Evolutionary conservation across 2,329 filamentous ascomycete species (phyloP).

Genomic region (Colletotrichum phormii): DNA sequence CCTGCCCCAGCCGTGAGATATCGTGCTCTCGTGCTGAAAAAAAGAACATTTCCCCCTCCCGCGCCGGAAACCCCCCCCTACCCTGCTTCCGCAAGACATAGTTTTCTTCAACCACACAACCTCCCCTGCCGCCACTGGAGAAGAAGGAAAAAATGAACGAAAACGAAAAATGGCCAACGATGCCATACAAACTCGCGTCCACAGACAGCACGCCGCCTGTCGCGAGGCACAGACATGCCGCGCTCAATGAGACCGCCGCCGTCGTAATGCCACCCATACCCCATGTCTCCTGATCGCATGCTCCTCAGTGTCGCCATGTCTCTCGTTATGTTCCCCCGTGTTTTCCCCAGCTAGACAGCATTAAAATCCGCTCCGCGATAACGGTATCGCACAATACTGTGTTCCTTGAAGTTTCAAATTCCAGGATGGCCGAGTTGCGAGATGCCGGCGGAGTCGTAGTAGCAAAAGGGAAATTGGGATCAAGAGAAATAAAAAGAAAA

Average conservation of each 20-base stretch:
- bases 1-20: slow-evolving; percentile 34
- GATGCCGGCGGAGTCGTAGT: not conserved
- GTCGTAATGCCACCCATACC: slow-evolving; percentile 14
- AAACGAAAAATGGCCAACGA: slow-evolving; percentile 30
- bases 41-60: not conserved
- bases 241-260: slow-evolving; percentile 21
- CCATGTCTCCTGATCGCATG: slow-evolving; percentile 7
- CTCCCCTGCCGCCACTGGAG: not conserved
- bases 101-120: not conserved
- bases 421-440: not conserved
- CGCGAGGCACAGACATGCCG: not conserved
- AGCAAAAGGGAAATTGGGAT: slow-evolving; percentile 22
- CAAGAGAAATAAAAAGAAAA: slow-evolving; percentile 34
- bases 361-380: slow-evolving; percentile 17
- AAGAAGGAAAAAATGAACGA: slow-evolving; percentile 39
- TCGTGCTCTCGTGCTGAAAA: slow-evolving; percentile 34
- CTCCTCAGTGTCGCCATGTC: slow-evolving; percentile 5
- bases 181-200: slow-evolving; percentile 41
- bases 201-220: not conserved
- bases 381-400: not conserved
- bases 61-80: slow-evolving; percentile 1
- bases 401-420: not conserved
- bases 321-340: slow-evolving; percentile 6
- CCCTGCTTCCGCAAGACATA: slow-evolving; percentile 1
- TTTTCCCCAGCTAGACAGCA: slow-evolving; percentile 12